These are phyloP conservation scores for Gnomoniopsis smithogilvyi DNA, from an alignment of 2,329 filamentous ascomycete species.

Conservation along the genomic window DNA sequence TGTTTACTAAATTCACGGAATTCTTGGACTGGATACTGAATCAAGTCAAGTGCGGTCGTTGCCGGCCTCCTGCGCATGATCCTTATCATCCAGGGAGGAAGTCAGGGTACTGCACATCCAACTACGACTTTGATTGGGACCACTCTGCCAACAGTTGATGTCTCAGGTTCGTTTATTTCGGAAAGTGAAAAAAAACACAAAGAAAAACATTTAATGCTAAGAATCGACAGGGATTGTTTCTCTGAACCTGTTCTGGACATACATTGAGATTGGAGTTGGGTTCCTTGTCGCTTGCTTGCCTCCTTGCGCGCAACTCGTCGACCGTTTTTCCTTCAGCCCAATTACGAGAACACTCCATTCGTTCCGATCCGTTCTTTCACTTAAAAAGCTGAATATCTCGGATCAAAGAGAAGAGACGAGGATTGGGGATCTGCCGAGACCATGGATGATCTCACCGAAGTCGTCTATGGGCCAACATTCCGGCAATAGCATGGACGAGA, in stretches of 20 bases:
- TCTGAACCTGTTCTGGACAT: neutral
- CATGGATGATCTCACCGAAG: too few species aligned
- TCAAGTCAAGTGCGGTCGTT: neutral
- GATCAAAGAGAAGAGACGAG: too few species aligned
- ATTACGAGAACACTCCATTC: neutral
- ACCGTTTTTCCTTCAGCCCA: neutral
- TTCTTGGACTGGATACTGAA: neutral
- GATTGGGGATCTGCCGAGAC: too few species aligned
- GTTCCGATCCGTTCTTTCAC: neutral
- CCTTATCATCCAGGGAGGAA: neutral
- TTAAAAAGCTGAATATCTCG: too few species aligned
- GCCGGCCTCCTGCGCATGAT: neutral
- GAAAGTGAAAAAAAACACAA: too few species aligned
- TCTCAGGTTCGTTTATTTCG: too few species aligned
- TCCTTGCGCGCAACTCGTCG: neutral
- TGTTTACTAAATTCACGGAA: neutral
- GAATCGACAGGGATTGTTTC: neutral
- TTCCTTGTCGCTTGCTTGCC: neutral
- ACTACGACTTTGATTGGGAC: neutral
- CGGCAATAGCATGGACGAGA: too few species aligned
- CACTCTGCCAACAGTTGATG: too few species aligned
- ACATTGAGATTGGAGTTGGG: neutral
- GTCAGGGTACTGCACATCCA: neutral
- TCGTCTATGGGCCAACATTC: too few species aligned
- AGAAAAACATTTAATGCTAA: neutral